Base-by-base conservation (phyloP, 164 flowering plant genomes). In the Vitis vinifera region DNA sequence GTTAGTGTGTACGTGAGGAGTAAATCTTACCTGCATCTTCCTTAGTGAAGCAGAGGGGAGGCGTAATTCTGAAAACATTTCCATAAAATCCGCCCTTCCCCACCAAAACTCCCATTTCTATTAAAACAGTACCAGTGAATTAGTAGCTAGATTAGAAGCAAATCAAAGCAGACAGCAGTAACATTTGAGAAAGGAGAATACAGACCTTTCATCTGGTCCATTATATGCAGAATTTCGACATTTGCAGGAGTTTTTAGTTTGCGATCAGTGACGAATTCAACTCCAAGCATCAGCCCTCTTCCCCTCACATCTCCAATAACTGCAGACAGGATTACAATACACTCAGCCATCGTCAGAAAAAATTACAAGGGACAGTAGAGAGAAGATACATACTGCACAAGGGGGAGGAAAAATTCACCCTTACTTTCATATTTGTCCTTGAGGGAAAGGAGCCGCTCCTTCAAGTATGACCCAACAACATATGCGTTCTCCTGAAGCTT, bases 291-390 rank as follows among this genome's bases (percentile, higher is more conserved):
- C 77, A 93, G 71, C 30, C 99, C 99, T 69, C 83, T 87, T 64
- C 98, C 99, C 65, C 99, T 83, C 56, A 95, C 99, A 81, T 93
- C 96, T 8, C 99, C 99, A 56, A 95, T 89, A 63, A 95, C 99
- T 95, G 85, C 68, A 79, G 13, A 50, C 7, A 58, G 1, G 27
- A 48, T 51, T 11, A 37, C 1, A 61, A 0, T 16, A 47, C 53
- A 29, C 23, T 16, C 58, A 61, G 30, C 52, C 23, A 68, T 17
- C 14, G 10, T 3, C 61, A n/a, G 5, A 59, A 10, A 13, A n/a
- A 52, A 44, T 8, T 17, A 48, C 53, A n/a, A 27, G 3, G 14
- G 29, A 17, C 13, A 57, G 11, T 31, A 3, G 57, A 53, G 30
- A 44, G 9, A 63, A 50, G 11, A 59, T 16, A 44, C n/a, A 48